phyloP scores from a whole-genome alignment of 164 flowering plant genomes.

The Berberis vulgaris region DNA sequence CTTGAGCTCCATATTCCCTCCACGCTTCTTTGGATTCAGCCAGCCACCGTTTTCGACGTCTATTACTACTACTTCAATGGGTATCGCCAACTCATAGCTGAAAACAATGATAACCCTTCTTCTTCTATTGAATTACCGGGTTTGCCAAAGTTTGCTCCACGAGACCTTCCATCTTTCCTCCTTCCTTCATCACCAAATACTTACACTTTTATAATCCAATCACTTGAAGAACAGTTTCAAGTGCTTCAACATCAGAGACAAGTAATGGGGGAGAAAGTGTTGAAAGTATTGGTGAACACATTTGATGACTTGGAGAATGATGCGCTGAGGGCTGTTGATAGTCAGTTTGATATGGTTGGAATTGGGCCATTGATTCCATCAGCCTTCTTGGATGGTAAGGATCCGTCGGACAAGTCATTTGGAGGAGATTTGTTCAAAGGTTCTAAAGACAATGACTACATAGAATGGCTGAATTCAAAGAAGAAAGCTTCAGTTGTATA shows the following conservation, averaged over 20 bases:
- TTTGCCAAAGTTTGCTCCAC: constrained; percentile 14
- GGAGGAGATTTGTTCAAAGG: constrained; percentile 21
- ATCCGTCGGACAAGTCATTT: constrained; percentile 16
- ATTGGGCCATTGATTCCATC: constrained; percentile 47
- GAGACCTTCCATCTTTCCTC: constrained; percentile 34
- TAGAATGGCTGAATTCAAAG: constrained; percentile 38
- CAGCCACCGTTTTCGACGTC: neutral
- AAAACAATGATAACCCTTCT: constrained; percentile 9
- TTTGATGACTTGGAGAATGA: too few relatives aligned
- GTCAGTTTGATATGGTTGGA: constrained; percentile 14
- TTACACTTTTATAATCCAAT: neutral
- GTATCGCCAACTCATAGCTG: constrained; percentile 11
- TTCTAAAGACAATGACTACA: constrained; percentile 9
- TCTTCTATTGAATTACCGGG: constrained; percentile 20
- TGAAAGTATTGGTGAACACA: too few relatives aligned
- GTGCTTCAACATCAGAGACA: neutral
- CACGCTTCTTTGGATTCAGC: constrained; percentile 11
- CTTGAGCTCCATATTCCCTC: constrained; percentile 21
- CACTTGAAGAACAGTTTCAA: constrained; percentile 10
- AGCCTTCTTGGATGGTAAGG: constrained; percentile 24
- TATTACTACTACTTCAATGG: constrained; percentile 14
- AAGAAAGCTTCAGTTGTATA: constrained; percentile 20
- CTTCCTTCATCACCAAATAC: constrained; percentile 4
- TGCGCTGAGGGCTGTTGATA: too few relatives aligned
- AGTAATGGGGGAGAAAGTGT: constrained; percentile 9